Evolutionary conservation across 192 early-diverging fungal genomes (phyloP).

Genomic region (Gigaspora rosea): DNA sequence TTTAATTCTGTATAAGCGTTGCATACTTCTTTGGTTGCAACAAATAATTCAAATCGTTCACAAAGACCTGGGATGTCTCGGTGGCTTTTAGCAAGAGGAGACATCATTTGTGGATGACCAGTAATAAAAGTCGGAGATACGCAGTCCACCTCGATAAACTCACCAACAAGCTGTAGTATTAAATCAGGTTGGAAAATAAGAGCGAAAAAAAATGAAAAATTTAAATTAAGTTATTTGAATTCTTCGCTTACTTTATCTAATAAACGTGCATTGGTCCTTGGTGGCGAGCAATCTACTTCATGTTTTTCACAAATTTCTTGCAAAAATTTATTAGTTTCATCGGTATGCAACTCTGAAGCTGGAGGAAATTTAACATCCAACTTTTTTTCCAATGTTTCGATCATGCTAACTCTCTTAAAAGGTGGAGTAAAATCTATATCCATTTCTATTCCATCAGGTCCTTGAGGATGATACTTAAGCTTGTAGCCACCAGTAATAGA

Average conservation of each 20-base stretch:
- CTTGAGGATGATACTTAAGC: conserved; percentile 93
- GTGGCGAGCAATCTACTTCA: conserved; percentile 92
- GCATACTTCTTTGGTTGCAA: conserved; percentile 98
- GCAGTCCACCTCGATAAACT: conserved; percentile 78
- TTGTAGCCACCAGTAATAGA: conserved; percentile 86
- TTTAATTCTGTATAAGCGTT: conserved; percentile 99
- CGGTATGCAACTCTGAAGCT: conserved; percentile 76
- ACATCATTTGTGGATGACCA: conserved; percentile 99
- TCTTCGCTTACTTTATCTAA: conserved; percentile 77
- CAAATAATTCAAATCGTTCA: conserved; percentile 98
- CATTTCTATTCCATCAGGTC: conserved; percentile 71
- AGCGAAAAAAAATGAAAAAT: conserved; percentile 44
- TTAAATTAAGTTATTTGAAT: not conserved
- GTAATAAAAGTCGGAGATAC: conserved; percentile 92
- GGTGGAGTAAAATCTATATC: conserved; percentile 97
- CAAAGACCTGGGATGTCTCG: conserved; percentile 86
- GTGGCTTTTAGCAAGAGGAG: conserved; percentile 96
- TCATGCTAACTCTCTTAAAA: conserved; percentile 94
- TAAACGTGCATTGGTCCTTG: conserved; percentile 88
- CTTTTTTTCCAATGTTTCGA: conserved; percentile 86
- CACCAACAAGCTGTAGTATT: conserved; percentile 65
- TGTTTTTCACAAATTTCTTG: conserved; percentile 92
- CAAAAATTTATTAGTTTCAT: conserved; percentile 87
- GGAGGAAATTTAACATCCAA: conserved; percentile 91
- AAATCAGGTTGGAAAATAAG: not conserved